Base-by-base conservation (phyloP, 495 filamentous ascomycete genomes). In the Chaetomium tenue region DNA sequence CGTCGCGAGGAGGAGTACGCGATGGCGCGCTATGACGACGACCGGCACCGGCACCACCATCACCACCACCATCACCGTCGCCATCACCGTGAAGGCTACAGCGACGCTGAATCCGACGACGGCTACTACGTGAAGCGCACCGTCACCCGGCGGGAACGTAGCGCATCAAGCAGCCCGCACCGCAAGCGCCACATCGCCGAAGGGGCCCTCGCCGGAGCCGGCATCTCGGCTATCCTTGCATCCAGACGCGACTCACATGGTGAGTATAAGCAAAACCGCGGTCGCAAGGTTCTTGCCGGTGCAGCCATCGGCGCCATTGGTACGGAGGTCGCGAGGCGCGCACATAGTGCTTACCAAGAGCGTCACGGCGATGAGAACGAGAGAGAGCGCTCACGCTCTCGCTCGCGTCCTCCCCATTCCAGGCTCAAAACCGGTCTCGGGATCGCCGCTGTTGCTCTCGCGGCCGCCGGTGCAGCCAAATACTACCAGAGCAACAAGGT, bases 111-210 rank as follows among this genome's bases (percentile, higher is more conserved):
- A 60, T 86, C 86, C 23, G 76, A 81, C 48, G 79, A 78, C 16
- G 76, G 75, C 40, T 78, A 79, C 65, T 81, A 81, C 68, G 64
- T 73, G 50, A 77, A 76, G 63, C 76, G 78, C 61, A 79, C 77
- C 13, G 69, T 81, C 55, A 70, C 77, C 56, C 76, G 65, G 15
- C 74, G 79, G 52, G 79, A 84, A 46, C 86, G 87, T 63, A 71
- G 69, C 53, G 59, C 56, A 2, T 75, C 73, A 9, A 67, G 64
- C 60, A 75, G 73, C 63, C 73, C 73, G 1, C 87, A 91, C 72
- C 89, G 86, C 72, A 84, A 85, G 69, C 89, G 89, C 39, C 91
- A 95, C 74, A 73, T 96, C n/a, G 91, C 90, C 26, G 91, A 93
- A 77, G 92, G 92, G 42, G 91, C 91, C 26, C 76, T 93, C 40